Evolutionary conservation across 352 stramenopile genomes (phyloP), one percentile per base, ranked within the genome.

Genomic region (Pythium angustatum): DNA sequence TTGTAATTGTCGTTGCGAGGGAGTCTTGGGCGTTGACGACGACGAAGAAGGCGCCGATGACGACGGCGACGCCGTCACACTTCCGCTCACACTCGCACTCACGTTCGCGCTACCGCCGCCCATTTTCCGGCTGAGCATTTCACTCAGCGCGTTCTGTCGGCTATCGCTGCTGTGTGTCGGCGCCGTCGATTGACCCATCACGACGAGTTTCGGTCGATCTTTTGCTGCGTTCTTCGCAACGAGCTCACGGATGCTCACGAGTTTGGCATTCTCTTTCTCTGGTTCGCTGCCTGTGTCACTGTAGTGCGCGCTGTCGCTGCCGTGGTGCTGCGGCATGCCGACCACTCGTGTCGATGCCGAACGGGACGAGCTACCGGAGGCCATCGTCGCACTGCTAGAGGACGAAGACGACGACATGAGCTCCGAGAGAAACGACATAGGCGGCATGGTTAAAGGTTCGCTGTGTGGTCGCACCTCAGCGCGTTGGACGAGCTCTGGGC

Each of bases 181-280:
- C 9, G 33, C 36, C 26, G 53, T 38, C 21, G 61, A 62, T n/a
- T 55, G 28, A 61, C 73, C 58, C 67, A 76, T 33, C 55, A 75
- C 47, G 70, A 83, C 61, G 44, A 61, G 24, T n/a, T 27, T 69
- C 31, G 30, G 62, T 58, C 63, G 56, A 12, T 70, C 56, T 62
- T 62, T 60, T 24, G 49, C 45, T 15, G 58, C 51, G 38, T 78
- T 80, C n/a, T 69, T 49, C 19, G 66, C 64, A 27, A 88, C 65
- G 2, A 88, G 61, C 28, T 83, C 77, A n/a, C 72, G 68, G 11
- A 88, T 80, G 61, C 82, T 83, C 57, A 89, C 79, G 26, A 82
- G 58, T 58, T 89, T 88, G 55, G 83, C 64, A 58, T 80, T 79
- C 10, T 71, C 72, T 30, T 73, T 62, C 44, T 68, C 61, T 2